A percentile compares a stretch with the other conserved stretches of the same genome.
phyloP scores from a whole-genome alignment of 129 eudicot species.

The Flaveria robusta region DNA sequence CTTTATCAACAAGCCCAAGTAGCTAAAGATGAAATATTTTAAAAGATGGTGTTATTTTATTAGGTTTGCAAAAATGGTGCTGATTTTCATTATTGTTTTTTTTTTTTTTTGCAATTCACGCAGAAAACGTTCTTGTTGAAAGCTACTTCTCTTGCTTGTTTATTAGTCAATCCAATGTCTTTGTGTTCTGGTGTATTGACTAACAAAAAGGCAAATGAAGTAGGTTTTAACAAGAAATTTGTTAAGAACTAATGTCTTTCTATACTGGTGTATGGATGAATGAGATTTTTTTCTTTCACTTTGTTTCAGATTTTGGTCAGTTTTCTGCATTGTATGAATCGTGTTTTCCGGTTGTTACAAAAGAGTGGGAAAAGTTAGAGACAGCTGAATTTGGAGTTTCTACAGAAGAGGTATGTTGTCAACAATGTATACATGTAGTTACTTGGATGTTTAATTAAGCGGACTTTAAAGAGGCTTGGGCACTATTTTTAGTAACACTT shows the following conservation, averaged over 20 bases:
- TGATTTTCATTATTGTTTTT: not conserved
- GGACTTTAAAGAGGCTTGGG: not conserved
- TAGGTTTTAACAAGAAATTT: too few relatives aligned
- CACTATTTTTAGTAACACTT: not conserved
- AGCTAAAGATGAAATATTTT: not conserved
- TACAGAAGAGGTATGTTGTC: conserved; percentile 53
- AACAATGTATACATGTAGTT: conserved; percentile 13
- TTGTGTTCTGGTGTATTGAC: not conserved
- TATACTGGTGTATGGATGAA: not conserved
- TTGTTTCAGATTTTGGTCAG: conserved; percentile 48
- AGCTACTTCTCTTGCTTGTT: not conserved
- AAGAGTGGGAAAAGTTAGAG: conserved; percentile 63
- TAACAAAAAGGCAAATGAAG: too few relatives aligned
- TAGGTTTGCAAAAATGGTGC: not conserved
- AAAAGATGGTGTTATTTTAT: not conserved
- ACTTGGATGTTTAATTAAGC: conserved; percentile 2
- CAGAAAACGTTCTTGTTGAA: not conserved
- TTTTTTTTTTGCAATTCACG: not conserved
- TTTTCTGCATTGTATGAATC: conserved; percentile 49
- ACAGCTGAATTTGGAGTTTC: conserved; percentile 38
- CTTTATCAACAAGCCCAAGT: not conserved
- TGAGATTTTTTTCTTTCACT: not conserved
- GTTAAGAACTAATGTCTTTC: not conserved
- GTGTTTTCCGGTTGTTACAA: conserved; percentile 47
- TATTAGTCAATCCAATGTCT: conserved; percentile 2